Conservation (phyloP, 2,329 filamentous ascomycete species). For the Chrysosporium queenslandicum region DNA sequence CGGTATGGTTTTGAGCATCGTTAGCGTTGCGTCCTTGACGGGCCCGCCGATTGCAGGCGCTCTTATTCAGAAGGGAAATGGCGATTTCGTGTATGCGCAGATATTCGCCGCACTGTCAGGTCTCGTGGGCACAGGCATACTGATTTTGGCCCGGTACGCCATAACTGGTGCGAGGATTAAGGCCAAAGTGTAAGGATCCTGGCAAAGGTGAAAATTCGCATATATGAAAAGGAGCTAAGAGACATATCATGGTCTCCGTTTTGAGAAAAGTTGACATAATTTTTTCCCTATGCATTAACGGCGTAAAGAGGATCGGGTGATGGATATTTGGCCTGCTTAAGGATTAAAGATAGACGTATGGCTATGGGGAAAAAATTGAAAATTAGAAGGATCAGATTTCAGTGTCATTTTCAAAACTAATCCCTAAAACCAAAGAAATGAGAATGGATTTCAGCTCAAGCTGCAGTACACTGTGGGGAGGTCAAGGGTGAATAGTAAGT, state of each 20-base stretch:
- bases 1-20: slow-evolving; percentile 47
- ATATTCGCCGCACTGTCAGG: slow-evolving; percentile 42
- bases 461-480: too few relatives aligned
- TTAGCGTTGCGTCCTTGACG: slow-evolving; percentile 45
- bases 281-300: neutral
- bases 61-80: slow-evolving; percentile 39
- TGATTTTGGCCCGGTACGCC: slow-evolving; percentile 34
- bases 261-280: neutral
- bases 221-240: neutral
- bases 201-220: neutral
- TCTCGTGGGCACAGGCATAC: slow-evolving; percentile 35
- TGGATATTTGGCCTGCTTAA: neutral
- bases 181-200: slow-evolving; percentile 26
- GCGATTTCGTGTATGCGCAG: slow-evolving; percentile 44
- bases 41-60: slow-evolving; percentile 48
- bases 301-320: neutral
- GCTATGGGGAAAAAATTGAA: neutral
- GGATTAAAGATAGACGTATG: neutral
- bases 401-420: neutral
- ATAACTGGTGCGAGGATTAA: slow-evolving; percentile 29
- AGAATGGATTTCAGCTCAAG: neutral
- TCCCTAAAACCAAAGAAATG: neutral
- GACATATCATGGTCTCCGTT: too few relatives aligned
- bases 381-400: neutral
- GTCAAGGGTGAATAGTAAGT: neutral